These are phyloP conservation scores for Amanita rimosa DNA, from an alignment of 768 basidiomycete species.

Conservation along the genomic window DNA sequence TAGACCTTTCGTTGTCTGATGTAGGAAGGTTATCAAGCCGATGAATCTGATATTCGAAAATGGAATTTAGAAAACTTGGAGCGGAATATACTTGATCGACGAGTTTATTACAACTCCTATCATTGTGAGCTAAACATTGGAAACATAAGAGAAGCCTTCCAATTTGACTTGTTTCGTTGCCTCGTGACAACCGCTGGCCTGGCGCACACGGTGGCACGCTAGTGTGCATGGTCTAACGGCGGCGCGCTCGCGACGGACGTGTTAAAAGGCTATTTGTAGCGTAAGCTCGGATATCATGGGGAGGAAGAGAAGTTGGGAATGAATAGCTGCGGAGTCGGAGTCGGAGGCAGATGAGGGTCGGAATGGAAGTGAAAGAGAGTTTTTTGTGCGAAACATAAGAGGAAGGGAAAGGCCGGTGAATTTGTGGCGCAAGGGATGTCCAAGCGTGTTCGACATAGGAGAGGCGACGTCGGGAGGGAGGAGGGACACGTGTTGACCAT, in stretches of 20 bases:
- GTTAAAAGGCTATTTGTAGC: slow-evolving; percentile 5
- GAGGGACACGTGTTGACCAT: slow-evolving; percentile 12
- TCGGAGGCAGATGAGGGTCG: slow-evolving; percentile 7
- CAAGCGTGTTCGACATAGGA: slow-evolving; percentile 8
- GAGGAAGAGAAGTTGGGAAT: slow-evolving; percentile 3
- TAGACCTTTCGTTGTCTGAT: not conserved
- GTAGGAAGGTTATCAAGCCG: slow-evolving; percentile 2
- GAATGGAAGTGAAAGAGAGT: not conserved
- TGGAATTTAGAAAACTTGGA: slow-evolving; percentile 1
- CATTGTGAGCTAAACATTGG: slow-evolving; percentile 4
- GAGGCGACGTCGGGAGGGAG: slow-evolving; percentile 8
- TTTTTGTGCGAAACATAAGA: not conserved
- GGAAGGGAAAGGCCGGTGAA: slow-evolving; percentile 10
- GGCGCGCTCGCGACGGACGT: not conserved
- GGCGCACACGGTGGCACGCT: not conserved
- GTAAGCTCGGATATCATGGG: slow-evolving; percentile 4
- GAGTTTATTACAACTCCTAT: slow-evolving; percentile 6
- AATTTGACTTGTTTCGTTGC: not conserved
- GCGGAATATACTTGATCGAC: slow-evolving; percentile 1
- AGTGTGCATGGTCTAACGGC: not conserved
- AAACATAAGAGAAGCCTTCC: slow-evolving; percentile 3
- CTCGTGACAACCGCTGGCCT: too few species aligned
- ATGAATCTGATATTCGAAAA: not conserved
- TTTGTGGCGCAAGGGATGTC: slow-evolving; percentile 16
- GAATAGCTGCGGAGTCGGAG: slow-evolving; percentile 10